A percentile compares a stretch with the other conserved stretches of the same genome.
Evolutionary conservation across 306 rosid species (phyloP).

Genomic region (Dalbergia oliveri): DNA sequence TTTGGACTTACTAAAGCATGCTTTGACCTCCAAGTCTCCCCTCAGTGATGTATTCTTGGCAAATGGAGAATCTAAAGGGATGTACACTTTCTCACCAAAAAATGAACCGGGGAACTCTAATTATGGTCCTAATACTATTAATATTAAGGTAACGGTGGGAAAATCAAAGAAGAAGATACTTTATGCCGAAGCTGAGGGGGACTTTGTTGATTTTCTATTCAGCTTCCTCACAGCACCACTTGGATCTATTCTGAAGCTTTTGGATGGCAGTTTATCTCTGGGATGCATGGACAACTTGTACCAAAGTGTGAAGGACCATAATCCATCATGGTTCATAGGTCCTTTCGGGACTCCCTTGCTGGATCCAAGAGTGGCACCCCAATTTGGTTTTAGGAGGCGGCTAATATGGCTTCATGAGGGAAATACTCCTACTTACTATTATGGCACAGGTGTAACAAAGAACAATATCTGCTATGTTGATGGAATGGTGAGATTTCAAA

Average conservation of each 20-base stretch:
- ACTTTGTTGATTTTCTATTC: no score
- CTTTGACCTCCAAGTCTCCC: constrained; percentile 45
- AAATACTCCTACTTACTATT: constrained; percentile 33
- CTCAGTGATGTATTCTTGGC: no score
- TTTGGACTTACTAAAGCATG: constrained; percentile 28
- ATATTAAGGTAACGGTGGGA: no score
- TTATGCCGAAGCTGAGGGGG: no score
- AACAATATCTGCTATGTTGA: constrained; percentile 10
- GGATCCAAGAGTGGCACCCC: constrained; percentile 23
- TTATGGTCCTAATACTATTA: no score
- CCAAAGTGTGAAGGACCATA: constrained; percentile 42
- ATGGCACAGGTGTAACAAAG: constrained; percentile 36
- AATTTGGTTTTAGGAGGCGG: constrained; percentile 30
- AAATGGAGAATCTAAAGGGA: no score
- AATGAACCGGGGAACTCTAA: no score
- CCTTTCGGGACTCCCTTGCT: constrained; percentile 31
- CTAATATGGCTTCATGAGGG: constrained; percentile 32
- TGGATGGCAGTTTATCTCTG: no score
- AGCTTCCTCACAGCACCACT: no score
- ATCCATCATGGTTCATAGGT: constrained; percentile 23
- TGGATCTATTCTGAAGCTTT: no score
- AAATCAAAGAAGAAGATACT: no score
- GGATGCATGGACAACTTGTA: constrained; percentile 46
- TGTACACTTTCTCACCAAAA: no score
- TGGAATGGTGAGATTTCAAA: not conserved